Base-by-base conservation (phyloP, 202 grass and related monocot species). In the Hordeum pubiflorum region DNA sequence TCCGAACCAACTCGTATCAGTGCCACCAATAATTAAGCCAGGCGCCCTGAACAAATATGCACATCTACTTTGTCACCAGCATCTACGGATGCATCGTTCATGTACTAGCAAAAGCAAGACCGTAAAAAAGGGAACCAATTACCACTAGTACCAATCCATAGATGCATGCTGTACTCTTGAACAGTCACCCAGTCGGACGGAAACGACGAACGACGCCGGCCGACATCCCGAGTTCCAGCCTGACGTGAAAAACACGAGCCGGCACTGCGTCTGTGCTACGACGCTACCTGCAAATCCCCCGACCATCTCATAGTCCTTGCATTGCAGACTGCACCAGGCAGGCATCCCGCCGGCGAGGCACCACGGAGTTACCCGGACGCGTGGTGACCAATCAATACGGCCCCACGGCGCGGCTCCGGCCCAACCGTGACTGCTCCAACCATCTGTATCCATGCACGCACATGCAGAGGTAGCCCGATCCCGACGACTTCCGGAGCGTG, bases 351-450 rank as follows among this genome's bases (percentile, higher is more conserved):
- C 7, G 46, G 69, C 60, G 60, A 24, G 78, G 11, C 3, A 7
- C n/a, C 0, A 11, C 39, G 39, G 64, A 2, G 36, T 7, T 23
- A 0, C 1, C 20, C 37, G 1, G 39, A 18, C 17, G 66, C 31
- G 34, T 3, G 44, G 0, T 31, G 32, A 58, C 60, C 27, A 76
- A 86, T 74, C 57, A 52, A 72, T 37, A 43, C 59, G 63, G 8
- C 69, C 60, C 60, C 15, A 29, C 63, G 74, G 17, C 46, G 48
- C 9, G 65, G 38, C 36, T 37, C 38, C 12, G 22, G 11, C 76
- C 70, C 64, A 87, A 44, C 79, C 64, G 73, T 63, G 72, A 72
- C 43, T 56, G 85, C 79, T 73, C 79, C 85, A 87, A 82, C 85
- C 62, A 71, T 29, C 27, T n/a, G 55, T 52, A 61, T 38, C 50